Conservation (phyloP, 805 yeast species). For the Metschnikowia borealis region DNA sequence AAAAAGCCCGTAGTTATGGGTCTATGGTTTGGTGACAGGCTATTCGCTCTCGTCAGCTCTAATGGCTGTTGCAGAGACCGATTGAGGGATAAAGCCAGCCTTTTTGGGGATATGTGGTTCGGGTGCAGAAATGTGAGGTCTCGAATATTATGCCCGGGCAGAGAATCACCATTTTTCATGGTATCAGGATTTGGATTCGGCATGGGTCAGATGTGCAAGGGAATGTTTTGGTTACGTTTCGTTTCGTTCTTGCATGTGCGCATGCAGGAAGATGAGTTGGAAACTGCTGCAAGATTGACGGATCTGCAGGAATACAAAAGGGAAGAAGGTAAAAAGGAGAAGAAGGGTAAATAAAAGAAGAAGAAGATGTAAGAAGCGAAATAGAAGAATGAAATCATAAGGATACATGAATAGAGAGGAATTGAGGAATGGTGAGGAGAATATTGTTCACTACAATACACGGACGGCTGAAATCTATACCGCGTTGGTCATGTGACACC, state of each 20-base stretch:
- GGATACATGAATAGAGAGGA: too few relatives aligned
- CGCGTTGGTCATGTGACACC: neutral
- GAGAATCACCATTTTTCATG: neutral
- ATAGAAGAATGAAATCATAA: too few relatives aligned
- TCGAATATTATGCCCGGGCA: neutral
- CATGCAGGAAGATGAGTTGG: slow-evolving; percentile 1
- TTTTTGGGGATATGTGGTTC: too few relatives aligned
- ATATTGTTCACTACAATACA: too few relatives aligned
- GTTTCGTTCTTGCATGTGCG: slow-evolving; percentile 1
- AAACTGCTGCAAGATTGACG: neutral
- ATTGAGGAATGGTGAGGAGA: too few relatives aligned
- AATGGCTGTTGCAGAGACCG: neutral
- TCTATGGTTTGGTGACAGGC: neutral
- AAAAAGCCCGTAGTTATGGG: neutral
- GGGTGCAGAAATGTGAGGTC: too few relatives aligned
- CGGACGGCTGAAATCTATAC: neutral
- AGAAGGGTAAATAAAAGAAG: too few relatives aligned
- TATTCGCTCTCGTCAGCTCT: neutral
- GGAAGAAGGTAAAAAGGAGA: too few relatives aligned
- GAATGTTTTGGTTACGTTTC: slow-evolving; percentile 1
- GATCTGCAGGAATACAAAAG: neutral
- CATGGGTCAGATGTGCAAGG: neutral
- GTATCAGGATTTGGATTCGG: neutral
- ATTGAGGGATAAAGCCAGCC: neutral
- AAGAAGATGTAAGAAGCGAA: too few relatives aligned